phyloP scores from a whole-genome alignment of 768 basidiomycete genomes.

The Kondoa subrosea region DNA sequence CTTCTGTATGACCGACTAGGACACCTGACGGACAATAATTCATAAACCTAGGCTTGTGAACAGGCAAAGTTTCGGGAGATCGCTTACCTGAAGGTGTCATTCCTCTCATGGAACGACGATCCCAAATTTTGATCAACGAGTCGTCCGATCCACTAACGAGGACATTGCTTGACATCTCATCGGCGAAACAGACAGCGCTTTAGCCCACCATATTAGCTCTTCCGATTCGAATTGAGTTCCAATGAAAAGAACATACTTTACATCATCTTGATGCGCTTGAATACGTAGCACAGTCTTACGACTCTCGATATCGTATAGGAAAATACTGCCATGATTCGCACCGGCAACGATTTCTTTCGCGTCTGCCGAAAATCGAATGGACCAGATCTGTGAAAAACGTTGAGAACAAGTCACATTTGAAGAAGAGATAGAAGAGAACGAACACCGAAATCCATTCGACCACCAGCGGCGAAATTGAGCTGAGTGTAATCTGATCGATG shows the following conservation, averaged over 20 bases:
- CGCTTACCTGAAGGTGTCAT: constrained; percentile 57
- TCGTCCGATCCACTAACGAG: constrained; percentile 92
- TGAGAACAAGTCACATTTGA: constrained; percentile 38
- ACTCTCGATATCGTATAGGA: constrained; percentile 74
- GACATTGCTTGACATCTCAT: constrained; percentile 77
- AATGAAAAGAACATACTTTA: constrained; percentile 78
- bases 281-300: constrained; percentile 67
- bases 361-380: constrained; percentile 88
- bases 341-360: constrained; percentile 91
- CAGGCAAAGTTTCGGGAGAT: background rate
- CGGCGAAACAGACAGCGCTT: constrained; percentile 59
- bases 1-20: constrained; percentile 86
- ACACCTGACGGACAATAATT: too few species aligned
- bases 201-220: background rate
- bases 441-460: constrained; percentile 16
- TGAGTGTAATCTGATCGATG: constrained; percentile 43
- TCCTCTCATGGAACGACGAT: constrained; percentile 39
- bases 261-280: constrained; percentile 69
- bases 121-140: constrained; percentile 86
- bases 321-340: constrained; percentile 37
- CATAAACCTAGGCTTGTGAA: background rate
- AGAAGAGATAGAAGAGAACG: constrained; percentile 44
- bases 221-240: too few species aligned
- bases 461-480: constrained; percentile 27
- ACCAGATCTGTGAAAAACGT: constrained; percentile 63